Conservation (phyloP, 140 eudicot species). For the Anethum foeniculum region DNA sequence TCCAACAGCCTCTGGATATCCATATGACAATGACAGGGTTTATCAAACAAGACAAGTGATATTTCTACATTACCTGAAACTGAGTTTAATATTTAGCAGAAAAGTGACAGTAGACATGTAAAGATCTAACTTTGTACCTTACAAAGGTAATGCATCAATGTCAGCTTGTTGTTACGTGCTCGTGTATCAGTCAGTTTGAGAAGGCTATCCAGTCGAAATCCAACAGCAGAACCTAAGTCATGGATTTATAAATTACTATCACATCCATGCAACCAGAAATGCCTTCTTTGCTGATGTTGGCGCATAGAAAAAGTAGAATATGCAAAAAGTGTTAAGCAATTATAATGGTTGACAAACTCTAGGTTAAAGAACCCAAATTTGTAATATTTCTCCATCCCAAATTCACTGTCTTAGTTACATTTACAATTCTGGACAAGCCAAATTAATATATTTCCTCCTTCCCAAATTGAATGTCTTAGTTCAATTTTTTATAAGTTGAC, state of each 20-base stretch:
- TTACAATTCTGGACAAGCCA: no score
- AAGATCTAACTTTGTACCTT: slow-evolving; percentile 39
- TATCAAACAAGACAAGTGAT: not conserved
- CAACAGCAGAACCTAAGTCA: slow-evolving; percentile 82
- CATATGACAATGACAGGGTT: not conserved
- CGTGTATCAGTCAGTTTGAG: slow-evolving; percentile 89
- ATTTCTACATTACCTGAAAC: not conserved
- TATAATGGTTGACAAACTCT: not conserved
- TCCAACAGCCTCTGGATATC: not conserved
- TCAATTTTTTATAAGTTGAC: not conserved
- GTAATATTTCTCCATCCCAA: not conserved
- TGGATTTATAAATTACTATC: not conserved
- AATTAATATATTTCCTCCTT: not conserved
- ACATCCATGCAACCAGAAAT: not conserved
- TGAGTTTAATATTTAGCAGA: not conserved
- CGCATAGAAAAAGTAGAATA: not conserved
- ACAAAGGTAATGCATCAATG: slow-evolving; percentile 94
- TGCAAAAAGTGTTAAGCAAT: not conserved
- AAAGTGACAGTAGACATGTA: not conserved
- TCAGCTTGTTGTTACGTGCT: slow-evolving; percentile 80
- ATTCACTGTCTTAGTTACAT: not conserved
- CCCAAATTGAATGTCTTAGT: not conserved
- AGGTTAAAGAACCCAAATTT: not conserved
- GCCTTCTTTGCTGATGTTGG: not conserved
- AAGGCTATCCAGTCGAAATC: slow-evolving; percentile 89